Conservation (phyloP, 1,284 basidiomycete genomes). For the Acaromyces ingoldii region DNA sequence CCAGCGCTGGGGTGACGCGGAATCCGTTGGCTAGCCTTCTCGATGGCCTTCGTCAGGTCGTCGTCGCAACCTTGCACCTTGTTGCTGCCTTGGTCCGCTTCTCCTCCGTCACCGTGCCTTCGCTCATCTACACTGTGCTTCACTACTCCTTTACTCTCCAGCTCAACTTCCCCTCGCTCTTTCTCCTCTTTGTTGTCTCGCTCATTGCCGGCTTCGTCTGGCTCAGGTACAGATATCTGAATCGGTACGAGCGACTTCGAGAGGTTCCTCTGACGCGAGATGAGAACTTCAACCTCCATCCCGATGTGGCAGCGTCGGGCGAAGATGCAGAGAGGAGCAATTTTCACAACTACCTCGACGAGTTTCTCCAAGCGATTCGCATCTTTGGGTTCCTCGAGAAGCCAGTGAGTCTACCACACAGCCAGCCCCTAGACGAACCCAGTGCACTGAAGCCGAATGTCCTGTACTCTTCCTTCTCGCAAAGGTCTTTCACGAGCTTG, state of each 20-base stretch:
- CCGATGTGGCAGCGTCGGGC: constrained; percentile 33
- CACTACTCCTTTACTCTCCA: constrained; percentile 49
- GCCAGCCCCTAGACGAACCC: background rate
- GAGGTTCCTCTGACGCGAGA: constrained; percentile 48
- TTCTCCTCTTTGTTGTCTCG: constrained; percentile 30
- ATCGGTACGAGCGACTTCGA: constrained; percentile 44
- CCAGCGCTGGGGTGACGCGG: too few species aligned
- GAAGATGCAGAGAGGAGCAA: constrained; percentile 32
- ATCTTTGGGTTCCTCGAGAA: constrained; percentile 51
- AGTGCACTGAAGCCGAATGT: background rate
- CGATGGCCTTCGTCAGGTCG: constrained; percentile 29
- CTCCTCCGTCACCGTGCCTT: constrained; percentile 43
- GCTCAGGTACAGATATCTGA: constrained; percentile 53
- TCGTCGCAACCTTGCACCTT: constrained; percentile 41
- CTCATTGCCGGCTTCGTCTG: constrained; percentile 34
- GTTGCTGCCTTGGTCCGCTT: constrained; percentile 33
- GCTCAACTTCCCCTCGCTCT: constrained; percentile 45
- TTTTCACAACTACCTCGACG: constrained; percentile 50
- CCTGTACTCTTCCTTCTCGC: background rate
- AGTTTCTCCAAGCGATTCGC: constrained; percentile 49
- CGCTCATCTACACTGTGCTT: constrained; percentile 31
- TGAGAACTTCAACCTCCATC: constrained; percentile 43
- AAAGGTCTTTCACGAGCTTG: constrained; percentile 48
- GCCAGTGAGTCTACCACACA: constrained; percentile 18
- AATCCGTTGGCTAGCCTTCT: constrained; percentile 18